Percentiles rank a stretch among this genome's conserved stretches.
Conservation (phyloP, 352 stramenopile genomes). For the Lagenidium giganteum region DNA sequence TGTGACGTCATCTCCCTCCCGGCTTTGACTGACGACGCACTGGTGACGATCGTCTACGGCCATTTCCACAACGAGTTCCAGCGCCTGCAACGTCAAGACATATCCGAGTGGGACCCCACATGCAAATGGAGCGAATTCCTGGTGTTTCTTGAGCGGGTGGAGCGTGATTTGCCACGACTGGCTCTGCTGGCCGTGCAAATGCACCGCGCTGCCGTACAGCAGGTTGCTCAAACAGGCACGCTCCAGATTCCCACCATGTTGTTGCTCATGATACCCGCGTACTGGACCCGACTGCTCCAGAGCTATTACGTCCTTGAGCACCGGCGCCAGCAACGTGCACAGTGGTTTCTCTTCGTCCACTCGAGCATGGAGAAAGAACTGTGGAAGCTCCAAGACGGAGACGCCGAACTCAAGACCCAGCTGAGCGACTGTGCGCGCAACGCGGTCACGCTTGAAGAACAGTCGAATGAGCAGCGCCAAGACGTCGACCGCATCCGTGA, state of each 20-base stretch:
- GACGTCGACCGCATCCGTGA: conserved; percentile 38
- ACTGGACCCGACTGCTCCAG: conserved; percentile 18
- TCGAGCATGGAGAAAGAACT: conserved; percentile 28
- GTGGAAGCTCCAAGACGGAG: conserved; percentile 28
- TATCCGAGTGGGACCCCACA: neutral
- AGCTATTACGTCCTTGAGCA: conserved; percentile 9
- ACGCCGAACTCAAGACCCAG: conserved; percentile 13
- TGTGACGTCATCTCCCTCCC: conserved; percentile 28
- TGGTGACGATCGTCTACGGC: conserved; percentile 32
- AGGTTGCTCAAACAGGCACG: neutral
- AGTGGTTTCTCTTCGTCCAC: conserved; percentile 23
- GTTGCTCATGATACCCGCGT: conserved; percentile 3
- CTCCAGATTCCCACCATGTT: conserved; percentile 7
- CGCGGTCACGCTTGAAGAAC: conserved; percentile 19
- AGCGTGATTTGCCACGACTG: conserved; percentile 19
- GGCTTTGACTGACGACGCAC: conserved; percentile 14
- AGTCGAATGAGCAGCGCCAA: conserved; percentile 30
- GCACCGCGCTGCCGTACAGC: conserved; percentile 6
- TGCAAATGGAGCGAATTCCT: conserved; percentile 7
- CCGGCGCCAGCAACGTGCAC: conserved; percentile 5
- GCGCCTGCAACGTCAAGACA: conserved; percentile 7
- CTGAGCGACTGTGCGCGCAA: conserved; percentile 19
- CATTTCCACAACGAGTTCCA: conserved; percentile 42
- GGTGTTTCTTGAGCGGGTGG: conserved; percentile 15
- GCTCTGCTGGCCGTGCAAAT: conserved; percentile 18